A percentile compares a stretch with the other conserved stretches of the same genome.
These are phyloP conservation scores for Aspergillus sclerotiicarbonarius DNA, from an alignment of 495 filamentous ascomycete genomes.

Conservation along the genomic window DNA sequence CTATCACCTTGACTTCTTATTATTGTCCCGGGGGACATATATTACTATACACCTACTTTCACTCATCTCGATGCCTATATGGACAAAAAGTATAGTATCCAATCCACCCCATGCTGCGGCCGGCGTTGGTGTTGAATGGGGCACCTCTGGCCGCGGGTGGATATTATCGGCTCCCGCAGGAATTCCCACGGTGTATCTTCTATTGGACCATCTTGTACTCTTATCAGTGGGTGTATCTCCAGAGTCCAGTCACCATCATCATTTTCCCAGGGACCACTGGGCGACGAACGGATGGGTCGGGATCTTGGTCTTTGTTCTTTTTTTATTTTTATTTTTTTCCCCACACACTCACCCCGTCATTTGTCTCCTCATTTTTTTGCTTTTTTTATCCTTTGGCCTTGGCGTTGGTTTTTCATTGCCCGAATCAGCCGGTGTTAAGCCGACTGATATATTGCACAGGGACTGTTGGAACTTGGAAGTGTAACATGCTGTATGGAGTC, in stretches of 20 bases:
- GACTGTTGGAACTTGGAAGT: too few species aligned
- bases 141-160: not conserved
- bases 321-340: too few species aligned
- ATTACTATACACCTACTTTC: not conserved
- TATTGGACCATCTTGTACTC: slow-evolving; percentile 8
- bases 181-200: not conserved
- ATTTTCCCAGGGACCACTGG: slow-evolving; percentile 1
- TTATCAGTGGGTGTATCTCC: slow-evolving; percentile 7
- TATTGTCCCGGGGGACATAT: not conserved
- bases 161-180: not conserved
- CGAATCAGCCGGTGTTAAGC: too few species aligned
- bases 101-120: too few species aligned
- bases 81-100: too few species aligned
- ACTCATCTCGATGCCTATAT: slow-evolving; percentile 10
- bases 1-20: not conserved
- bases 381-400: too few species aligned
- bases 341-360: too few species aligned
- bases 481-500: too few species aligned
- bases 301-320: too few species aligned
- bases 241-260: slow-evolving; percentile 10
- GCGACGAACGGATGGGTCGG: not conserved
- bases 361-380: too few species aligned
- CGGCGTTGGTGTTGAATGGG: not conserved
- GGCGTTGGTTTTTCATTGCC: too few species aligned
- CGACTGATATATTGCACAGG: too few species aligned